Evolutionary conservation across 1,284 basidiomycete species (phyloP).

Genomic region (Stygiomarasmius scandens): DNA sequence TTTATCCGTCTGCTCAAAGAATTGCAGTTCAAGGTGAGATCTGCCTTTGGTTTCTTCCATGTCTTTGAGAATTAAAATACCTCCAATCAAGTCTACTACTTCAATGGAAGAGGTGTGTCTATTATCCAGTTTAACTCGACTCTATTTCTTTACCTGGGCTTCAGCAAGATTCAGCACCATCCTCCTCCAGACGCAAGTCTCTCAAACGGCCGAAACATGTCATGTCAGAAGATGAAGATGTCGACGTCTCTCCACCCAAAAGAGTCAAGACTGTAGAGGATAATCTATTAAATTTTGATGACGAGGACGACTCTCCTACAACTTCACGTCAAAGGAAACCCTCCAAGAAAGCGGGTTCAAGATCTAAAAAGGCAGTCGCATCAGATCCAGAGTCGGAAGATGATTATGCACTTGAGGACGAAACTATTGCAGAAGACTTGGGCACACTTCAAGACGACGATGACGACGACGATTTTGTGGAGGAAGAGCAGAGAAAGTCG

Average conservation of each 20-base stretch:
- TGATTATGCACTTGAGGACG: conserved; percentile 22
- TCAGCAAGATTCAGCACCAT: conserved; percentile 1
- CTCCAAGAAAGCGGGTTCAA: conserved; percentile 21
- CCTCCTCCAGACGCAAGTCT: conserved; percentile 8
- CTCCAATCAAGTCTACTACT: neutral
- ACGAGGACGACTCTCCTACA: conserved; percentile 16
- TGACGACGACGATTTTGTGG: conserved; percentile 41
- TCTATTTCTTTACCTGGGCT: neutral
- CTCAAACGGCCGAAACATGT: conserved; percentile 7
- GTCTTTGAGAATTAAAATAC: conserved; percentile 4
- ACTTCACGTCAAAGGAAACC: conserved; percentile 16
- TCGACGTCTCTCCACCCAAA: conserved; percentile 10
- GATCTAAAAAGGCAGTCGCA: conserved; percentile 16
- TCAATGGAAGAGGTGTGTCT: conserved; percentile 14
- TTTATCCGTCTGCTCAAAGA: neutral
- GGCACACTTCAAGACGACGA: conserved; percentile 25
- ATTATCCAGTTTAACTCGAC: neutral
- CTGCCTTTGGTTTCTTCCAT: neutral
- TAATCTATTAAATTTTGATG: conserved; percentile 17
- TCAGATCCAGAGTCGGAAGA: conserved; percentile 31
- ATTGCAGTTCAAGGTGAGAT: neutral
- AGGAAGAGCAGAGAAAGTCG: conserved; percentile 18
- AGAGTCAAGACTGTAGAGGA: conserved; percentile 5
- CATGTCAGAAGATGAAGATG: conserved; percentile 2
- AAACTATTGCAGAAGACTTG: conserved; percentile 22